Evolutionary conservation across 2,329 filamentous ascomycete genomes (phyloP).

Genomic region (Fusarium oligoseptatum): DNA sequence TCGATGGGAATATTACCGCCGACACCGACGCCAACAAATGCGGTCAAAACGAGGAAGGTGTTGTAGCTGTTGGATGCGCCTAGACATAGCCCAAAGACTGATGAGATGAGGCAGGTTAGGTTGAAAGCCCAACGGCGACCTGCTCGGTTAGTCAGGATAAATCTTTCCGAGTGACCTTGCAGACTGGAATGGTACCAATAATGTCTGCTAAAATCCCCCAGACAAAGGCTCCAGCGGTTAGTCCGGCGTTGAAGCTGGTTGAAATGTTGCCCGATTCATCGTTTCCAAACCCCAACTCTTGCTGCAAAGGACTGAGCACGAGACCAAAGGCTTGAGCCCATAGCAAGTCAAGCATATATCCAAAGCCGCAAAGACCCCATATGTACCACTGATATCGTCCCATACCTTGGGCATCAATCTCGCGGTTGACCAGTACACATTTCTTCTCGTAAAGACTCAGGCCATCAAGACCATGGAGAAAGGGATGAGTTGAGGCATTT

Average conservation of each 20-base stretch:
- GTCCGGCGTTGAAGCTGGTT: slow-evolving; percentile 65
- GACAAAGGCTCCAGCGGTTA: slow-evolving; percentile 67
- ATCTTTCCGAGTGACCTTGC: not conserved
- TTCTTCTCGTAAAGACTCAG: slow-evolving; percentile 52
- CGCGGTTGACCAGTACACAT: slow-evolving; percentile 53
- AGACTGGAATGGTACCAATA: slow-evolving; percentile 45
- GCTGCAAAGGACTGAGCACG: slow-evolving; percentile 65
- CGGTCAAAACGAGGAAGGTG: slow-evolving; percentile 65
- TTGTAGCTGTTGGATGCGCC: slow-evolving; percentile 63
- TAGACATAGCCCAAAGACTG: slow-evolving; percentile 65
- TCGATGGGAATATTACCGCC: slow-evolving; percentile 69
- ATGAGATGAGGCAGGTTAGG: slow-evolving; percentile 67
- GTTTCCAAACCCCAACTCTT: slow-evolving; percentile 66
- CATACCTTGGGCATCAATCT: slow-evolving; percentile 67
- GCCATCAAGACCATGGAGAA: slow-evolving; percentile 36
- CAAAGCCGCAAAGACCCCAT: slow-evolving; percentile 66
- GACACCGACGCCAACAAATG: slow-evolving; percentile 66
- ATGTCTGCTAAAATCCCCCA: slow-evolving; percentile 70
- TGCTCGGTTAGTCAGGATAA: slow-evolving; percentile 22
- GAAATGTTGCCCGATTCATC: slow-evolving; percentile 61
- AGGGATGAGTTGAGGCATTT: not conserved
- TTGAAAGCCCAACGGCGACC: slow-evolving; percentile 69
- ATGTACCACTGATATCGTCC: slow-evolving; percentile 66
- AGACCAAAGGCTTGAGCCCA: slow-evolving; percentile 72
- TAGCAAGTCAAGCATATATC: slow-evolving; percentile 67